phyloP scores from a whole-genome alignment of 208 protist genomes.

The Vickermania spadyakhi region DNA sequence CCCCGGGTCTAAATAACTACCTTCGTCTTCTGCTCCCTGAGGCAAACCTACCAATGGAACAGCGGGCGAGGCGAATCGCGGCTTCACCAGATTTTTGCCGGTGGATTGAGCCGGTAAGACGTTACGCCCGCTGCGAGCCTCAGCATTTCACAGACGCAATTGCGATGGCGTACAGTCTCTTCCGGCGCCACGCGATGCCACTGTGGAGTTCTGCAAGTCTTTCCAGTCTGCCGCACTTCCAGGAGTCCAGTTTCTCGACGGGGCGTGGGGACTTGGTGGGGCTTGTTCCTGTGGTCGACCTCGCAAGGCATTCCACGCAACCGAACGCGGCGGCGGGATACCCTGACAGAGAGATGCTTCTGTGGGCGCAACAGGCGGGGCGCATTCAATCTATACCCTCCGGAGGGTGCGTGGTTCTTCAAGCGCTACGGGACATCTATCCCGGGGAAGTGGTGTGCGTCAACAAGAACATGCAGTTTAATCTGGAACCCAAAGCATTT shows the following conservation, averaged over 20 bases:
- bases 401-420: constrained; percentile 76
- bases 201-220: constrained; percentile 54
- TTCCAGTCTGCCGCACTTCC: constrained; percentile 71
- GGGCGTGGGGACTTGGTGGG: constrained; percentile 52
- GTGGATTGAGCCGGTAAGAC: constrained; percentile 37
- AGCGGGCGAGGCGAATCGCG: constrained; percentile 28
- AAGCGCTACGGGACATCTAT: constrained; percentile 78
- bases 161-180: constrained; percentile 78
- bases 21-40: constrained; percentile 73
- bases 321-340: constrained; percentile 80
- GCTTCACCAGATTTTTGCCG: constrained; percentile 53
- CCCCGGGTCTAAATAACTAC: constrained; percentile 68
- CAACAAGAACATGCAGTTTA: constrained; percentile 82
- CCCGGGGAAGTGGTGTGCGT: constrained; percentile 63
- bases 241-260: constrained; percentile 39
- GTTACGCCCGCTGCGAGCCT: constrained; percentile 36
- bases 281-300: constrained; percentile 79
- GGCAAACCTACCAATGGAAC: constrained; percentile 15
- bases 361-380: constrained; percentile 70
- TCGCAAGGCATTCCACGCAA: constrained; percentile 64
- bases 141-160: constrained; percentile 64
- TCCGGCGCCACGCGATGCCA: constrained; percentile 73
- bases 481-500: constrained; percentile 83
- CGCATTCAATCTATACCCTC: constrained; percentile 10
- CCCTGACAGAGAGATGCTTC: constrained; percentile 79